Evolutionary conservation across 2,329 filamentous ascomycete species (phyloP), one percentile per base, ranked within the genome.

Genomic region (Pseudogymnoascus sp.): DNA sequence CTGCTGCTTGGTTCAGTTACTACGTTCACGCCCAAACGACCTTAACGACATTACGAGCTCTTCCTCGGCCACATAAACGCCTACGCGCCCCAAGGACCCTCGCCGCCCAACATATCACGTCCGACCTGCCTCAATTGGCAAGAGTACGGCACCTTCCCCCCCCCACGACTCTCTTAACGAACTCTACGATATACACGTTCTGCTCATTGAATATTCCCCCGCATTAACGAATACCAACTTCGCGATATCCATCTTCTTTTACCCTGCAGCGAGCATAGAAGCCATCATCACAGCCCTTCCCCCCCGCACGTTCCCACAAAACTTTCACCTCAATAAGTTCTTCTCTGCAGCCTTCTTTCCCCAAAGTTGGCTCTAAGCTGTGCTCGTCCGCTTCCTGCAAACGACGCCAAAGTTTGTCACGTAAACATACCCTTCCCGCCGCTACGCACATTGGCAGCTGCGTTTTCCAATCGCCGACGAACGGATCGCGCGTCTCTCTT

Each of bases 181-280:
- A 72, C 69, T 75, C 74, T 72, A 78, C 75, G 76, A 77, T 70
- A 71, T 72, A 74, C 72, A 78, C 75, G 76, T 75, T 71, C 68
- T 69, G 65, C 63, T 69, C 66, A 71, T 60, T 17, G 40, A 31
- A 15, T 36, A 26, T 60, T 50, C 36, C 50, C 17, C 44, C 57
- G 28, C 11, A 38, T 62, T 42, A 57, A 62, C 64, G 35, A 53
- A 53, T 64, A 68, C 67, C 68, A 68, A 68, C 66, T 71, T 68
- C n/a, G 65, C 69, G 68, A 69, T 67, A 66, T 64, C 67, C 65
- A 38, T 64, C 50, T 61, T 65, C 62, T 62, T 60, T 64, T 65
- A 38, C 35, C 60, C 64, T 60, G 53, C 35, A 31, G 40, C 28
- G 33, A 38, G n/a, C 35, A 33, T 60, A 38, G 28, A 38, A 21